Base-by-base conservation (phyloP, 129 eudicot genomes). In the Chrysanthemum makinoi region DNA sequence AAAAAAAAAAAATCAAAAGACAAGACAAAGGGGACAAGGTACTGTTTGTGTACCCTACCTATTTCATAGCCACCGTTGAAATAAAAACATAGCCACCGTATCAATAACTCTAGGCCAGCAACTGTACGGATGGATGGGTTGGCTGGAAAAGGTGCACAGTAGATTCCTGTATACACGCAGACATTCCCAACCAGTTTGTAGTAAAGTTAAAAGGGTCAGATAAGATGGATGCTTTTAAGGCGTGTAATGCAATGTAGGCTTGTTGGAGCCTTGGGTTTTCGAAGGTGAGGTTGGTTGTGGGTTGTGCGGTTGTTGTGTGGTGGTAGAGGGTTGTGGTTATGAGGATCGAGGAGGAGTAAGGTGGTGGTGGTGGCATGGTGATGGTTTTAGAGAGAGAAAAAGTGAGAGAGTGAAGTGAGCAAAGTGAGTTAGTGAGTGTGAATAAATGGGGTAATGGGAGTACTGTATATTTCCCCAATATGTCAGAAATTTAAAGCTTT, bases 241-340 rank as follows among this genome's bases (percentile, higher is more conserved):
- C 86, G 69, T 92, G 96, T 3, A 92, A 72, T 0, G 95, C 98
- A 79, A 86, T 77, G 88, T 86, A 89, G 78, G 98, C 95, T 67
- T 72, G 82, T 6, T 84, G 74, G 66, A 88, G 84, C 12, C 81
- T 84, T 14, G 84, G 75, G 74, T 89, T 93, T 28, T 84, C 88
- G 79, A 89, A 85, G 8, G 58, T 61, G 12, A 84, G 76, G 50
- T 28, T 70, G 4, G 66, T 56, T 39, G 68, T 80, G 62, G 49
- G 19, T 3, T 8, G 65, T 30, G 70, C 65, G 68, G 72, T 75
- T 17, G 49, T 19, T 39, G 65, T 75, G 69, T 51, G 58, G 35
- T 72, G 82, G 39, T 78, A 74, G 18, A 66, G n/a, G 46, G 79
- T 70, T 59, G 58, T 26, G 73, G 81, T 69, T 80, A 74, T 70